These are phyloP conservation scores for Aspergillus awamori DNA, from an alignment of 2,329 filamentous ascomycete species.

Conservation along the genomic window DNA sequence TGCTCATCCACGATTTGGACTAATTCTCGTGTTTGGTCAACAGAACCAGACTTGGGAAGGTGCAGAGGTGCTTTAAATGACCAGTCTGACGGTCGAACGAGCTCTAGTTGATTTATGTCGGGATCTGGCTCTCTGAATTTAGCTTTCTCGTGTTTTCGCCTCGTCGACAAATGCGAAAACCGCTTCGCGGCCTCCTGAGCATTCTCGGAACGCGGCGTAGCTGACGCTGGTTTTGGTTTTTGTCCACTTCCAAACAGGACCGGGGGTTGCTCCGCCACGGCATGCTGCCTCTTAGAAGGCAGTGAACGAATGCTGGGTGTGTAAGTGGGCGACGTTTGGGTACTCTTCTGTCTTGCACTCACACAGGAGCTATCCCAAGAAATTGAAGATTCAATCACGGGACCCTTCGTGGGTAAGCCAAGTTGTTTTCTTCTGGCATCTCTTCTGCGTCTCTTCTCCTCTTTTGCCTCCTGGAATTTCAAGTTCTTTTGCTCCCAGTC, in stretches of 20 bases:
- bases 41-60: background rate
- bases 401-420: constrained; percentile 11
- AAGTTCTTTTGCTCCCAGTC: constrained; percentile 32
- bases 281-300: background rate
- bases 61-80: constrained; percentile 14
- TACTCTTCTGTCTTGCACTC: background rate
- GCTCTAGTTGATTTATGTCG: constrained; percentile 38
- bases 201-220: constrained; percentile 12
- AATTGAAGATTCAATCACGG: background rate
- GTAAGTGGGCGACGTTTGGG: background rate
- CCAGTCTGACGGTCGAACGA: constrained; percentile 41
- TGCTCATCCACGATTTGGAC: background rate
- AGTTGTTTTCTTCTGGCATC: constrained; percentile 33
- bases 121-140: constrained; percentile 38
- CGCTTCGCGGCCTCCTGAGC: constrained; percentile 5
- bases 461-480: constrained; percentile 23
- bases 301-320: background rate
- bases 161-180: constrained; percentile 30
- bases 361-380: background rate
- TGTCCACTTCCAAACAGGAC: constrained; percentile 23
- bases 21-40: background rate
- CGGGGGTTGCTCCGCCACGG: constrained; percentile 10
- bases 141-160: constrained; percentile 36
- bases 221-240: background rate
- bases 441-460: constrained; percentile 32